Conservation (phyloP, 140 eudicot genomes). For the Stevia rebaudiana region DNA sequence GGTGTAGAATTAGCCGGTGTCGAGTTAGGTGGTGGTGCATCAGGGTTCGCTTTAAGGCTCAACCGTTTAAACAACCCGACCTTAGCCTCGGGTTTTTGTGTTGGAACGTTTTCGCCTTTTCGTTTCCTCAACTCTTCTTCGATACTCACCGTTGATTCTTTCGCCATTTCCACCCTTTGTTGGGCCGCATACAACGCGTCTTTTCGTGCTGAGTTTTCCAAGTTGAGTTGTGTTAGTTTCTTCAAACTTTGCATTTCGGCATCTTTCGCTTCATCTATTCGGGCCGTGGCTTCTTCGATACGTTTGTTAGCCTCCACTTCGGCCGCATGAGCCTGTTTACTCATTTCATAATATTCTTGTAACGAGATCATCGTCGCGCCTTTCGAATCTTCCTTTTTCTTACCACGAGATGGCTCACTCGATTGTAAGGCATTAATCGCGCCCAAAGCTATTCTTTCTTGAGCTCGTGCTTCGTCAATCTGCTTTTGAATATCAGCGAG, state of each 20-base stretch:
- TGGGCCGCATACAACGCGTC: constrained; percentile 43
- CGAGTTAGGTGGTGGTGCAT: constrained; percentile 15
- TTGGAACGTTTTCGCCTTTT: constrained; percentile 29
- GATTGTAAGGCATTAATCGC: constrained; percentile 57
- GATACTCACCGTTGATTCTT: constrained; percentile 39
- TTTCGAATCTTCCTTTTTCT: constrained; percentile 37
- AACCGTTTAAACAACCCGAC: constrained; percentile 17
- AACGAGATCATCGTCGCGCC: constrained; percentile 44
- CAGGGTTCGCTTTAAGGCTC: constrained; percentile 26
- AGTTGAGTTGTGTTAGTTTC: constrained; percentile 51
- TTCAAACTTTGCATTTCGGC: constrained; percentile 49
- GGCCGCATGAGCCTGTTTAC: constrained; percentile 60
- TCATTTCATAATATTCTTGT: constrained; percentile 71
- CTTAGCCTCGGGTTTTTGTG: not conserved
- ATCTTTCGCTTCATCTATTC: constrained; percentile 65
- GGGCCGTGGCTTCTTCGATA: constrained; percentile 46
- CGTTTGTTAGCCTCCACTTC: constrained; percentile 52
- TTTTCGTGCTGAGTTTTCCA: constrained; percentile 41
- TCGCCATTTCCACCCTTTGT: constrained; percentile 57
- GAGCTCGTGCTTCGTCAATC: constrained; percentile 72
- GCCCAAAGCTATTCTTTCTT: constrained; percentile 68
- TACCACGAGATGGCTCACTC: constrained; percentile 45
- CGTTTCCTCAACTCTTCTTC: constrained; percentile 58
- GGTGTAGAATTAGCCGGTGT: constrained; percentile 14
- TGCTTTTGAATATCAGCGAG: constrained; percentile 55